Base-by-base conservation (phyloP, 2,329 filamentous ascomycete species). In the Colletotrichum sp. region DNA sequence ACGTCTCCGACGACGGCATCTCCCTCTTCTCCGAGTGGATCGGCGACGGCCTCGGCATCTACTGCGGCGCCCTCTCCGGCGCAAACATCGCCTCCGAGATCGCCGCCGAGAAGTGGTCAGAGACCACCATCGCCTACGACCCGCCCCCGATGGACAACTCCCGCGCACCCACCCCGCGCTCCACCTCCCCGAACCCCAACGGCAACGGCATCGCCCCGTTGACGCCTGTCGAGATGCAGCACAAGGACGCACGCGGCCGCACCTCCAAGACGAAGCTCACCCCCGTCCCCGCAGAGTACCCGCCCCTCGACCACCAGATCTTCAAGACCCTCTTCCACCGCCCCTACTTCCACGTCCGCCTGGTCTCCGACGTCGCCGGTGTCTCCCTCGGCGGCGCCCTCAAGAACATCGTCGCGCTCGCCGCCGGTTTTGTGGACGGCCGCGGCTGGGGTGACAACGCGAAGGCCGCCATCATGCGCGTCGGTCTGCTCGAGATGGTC, bases 391-490 rank as follows among this genome's bases (percentile, higher is more conserved):
- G 96, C 59, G 97, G 97, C 76, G 97, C 97, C 0, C 89, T 99
- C 80, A 99, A 99, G 90, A 99, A 99, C 88, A 94, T 99, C 79
- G 95, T 99, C 71, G 97, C 97, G 7, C 88, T 99, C 21, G 96
- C 96, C 7, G 96, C 97, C 36, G 97, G 97, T 74, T 99, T 98
- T 85, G 96, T 99, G 60, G 95, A 98, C 79, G 97, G 97, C 44
- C 92, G 96, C 77, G 96, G 96, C 79, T 99, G 97, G 96, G 97
- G 97, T 82, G 96, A 99, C 88, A 99, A 99, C 80, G 96, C 96
- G 79, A 99, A 99, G 88, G 96, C 97, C n/a, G 97, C 97, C 62
- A 93, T 99, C 76, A 99, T 99, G 95, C 95, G 97, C 57, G 94
- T 99, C 24, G 97, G 97, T 9, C 92, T 99, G 62, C 90, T 98